Conservation (phyloP, 495 filamentous ascomycete species). For the Echria macrotheca region DNA sequence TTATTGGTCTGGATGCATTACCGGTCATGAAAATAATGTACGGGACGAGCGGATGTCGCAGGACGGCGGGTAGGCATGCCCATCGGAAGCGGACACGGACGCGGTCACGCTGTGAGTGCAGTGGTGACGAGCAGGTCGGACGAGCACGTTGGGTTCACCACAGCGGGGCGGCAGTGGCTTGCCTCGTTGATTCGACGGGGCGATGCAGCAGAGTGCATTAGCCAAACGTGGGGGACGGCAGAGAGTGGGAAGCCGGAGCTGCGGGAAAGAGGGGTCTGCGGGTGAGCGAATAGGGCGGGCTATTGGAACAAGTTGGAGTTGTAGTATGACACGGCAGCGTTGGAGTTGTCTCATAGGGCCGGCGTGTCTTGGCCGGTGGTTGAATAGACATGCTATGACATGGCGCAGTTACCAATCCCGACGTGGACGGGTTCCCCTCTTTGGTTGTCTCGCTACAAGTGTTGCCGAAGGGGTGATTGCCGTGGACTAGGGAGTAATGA, state of each 20-base stretch:
- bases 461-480: too few relatives aligned
- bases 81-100: too few relatives aligned
- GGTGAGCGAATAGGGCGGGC: slow-evolving; percentile 1
- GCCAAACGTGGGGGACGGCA: slow-evolving; percentile 34
- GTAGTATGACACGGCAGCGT: neutral
- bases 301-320: neutral
- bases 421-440: neutral
- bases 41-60: too few relatives aligned
- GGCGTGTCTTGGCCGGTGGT: too few relatives aligned
- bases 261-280: neutral
- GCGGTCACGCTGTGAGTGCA: too few relatives aligned
- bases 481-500: too few relatives aligned
- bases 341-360: neutral
- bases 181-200: slow-evolving; percentile 13
- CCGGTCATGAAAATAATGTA: too few relatives aligned
- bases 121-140: too few relatives aligned
- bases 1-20: too few relatives aligned
- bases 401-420: neutral
- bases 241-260: slow-evolving; percentile 16
- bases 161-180: too few relatives aligned
- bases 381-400: neutral
- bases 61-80: too few relatives aligned
- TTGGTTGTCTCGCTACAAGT: neutral
- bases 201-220: slow-evolving; percentile 30
- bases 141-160: too few relatives aligned